These are phyloP conservation scores for Xylaria sp. DNA, from an alignment of 2,329 filamentous ascomycete genomes.

Conservation along the genomic window DNA sequence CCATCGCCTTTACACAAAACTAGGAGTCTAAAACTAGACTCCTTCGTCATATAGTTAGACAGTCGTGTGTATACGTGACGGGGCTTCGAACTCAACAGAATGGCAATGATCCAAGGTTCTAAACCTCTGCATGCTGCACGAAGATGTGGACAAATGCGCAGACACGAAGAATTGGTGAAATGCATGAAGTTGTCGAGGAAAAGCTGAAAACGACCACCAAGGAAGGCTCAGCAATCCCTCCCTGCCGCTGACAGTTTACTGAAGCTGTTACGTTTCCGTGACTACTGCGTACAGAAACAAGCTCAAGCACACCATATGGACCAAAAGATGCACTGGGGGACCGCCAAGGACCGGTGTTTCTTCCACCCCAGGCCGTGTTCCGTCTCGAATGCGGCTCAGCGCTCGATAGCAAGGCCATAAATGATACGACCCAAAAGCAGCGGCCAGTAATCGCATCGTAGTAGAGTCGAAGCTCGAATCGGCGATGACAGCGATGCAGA, in stretches of 20 bases:
- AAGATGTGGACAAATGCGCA: no score
- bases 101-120: no score
- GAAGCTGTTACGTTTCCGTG: background rate
- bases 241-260: background rate
- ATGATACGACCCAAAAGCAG: conserved; percentile 61
- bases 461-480: conserved; percentile 48
- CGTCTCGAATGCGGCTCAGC: conserved; percentile 48
- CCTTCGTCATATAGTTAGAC: no score
- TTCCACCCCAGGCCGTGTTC: conserved; percentile 32
- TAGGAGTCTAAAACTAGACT: no score
- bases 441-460: conserved; percentile 51
- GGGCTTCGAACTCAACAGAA: no score
- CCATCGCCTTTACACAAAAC: no score
- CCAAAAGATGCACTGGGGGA: conserved; percentile 57
- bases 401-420: conserved; percentile 61
- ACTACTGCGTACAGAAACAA: conserved; percentile 48
- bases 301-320: conserved; percentile 55
- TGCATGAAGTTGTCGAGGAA: background rate
- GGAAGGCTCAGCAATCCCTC: background rate
- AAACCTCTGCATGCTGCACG: no score
- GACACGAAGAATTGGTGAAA: no score
- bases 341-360: conserved; percentile 55
- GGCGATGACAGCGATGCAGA: conserved; percentile 54
- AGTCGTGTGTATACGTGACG: no score
- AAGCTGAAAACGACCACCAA: background rate